Evolutionary conservation across 768 basidiomycete species (phyloP), one percentile per base, ranked within the genome.

Genomic region (Royoungia palumana): DNA sequence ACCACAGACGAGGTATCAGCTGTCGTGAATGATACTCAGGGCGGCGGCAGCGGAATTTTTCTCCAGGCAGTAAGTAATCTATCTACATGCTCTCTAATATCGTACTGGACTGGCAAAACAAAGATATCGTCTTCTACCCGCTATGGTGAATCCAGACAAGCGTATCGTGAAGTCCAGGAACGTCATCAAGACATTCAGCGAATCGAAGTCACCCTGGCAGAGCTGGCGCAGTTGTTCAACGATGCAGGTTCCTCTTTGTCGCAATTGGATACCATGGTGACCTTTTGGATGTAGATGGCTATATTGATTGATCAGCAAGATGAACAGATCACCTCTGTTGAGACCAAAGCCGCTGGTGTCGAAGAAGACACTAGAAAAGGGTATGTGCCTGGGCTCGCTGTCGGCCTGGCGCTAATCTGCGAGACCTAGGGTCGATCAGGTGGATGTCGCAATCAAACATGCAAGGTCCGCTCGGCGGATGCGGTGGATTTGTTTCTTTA

Each of bases 151-250:
- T 84, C 90, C 14, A 75, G 90, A 40, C 78, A 79, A 37, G 93
- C 89, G 0, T 91, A 86, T 66, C 78, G 82, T 42, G 94, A 96
- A 68, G 92, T 94, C 0, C 94, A 94, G 64, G 82, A 87, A 49
- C 79, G 94, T 30, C 91, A 94, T 63, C 78, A 85, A 59, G 92
- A 96, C 51, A 80, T 97, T 56, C 77, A 79, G 56, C 82, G 79
- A 65, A 91, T 95, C 63, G 92, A 95, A 66, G 75, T 80, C 57
- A 96, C 93, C 4, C 70, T 95, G 40, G 85, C 80, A n/a, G 91
- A 95, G 66, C 75, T 97, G 41, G 89, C 88, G 4, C 88, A 91
- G 61, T 69, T 97, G 58, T 93, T 94, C 71, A 81, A 76, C 53
- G 94, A 97, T 60, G 89, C 88, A 50, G 21, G 77, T 55, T 17